These are phyloP conservation scores for Crithidia thermophila DNA, from an alignment of 208 protist genomes.

Conservation along the genomic window DNA sequence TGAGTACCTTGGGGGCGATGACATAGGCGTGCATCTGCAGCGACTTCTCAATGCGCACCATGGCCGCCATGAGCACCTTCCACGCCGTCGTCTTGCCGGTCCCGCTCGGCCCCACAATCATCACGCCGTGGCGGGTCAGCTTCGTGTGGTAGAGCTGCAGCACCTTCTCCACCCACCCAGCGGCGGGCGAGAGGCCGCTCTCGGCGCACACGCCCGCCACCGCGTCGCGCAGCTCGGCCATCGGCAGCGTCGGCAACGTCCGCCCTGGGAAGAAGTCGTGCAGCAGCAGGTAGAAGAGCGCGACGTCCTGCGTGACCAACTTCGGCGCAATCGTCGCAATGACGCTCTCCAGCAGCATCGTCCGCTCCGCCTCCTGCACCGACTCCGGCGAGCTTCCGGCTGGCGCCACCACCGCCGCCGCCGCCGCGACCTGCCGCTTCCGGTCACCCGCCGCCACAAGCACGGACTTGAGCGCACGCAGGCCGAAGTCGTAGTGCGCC, in stretches of 20 bases:
- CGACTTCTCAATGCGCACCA: conserved; percentile 75
- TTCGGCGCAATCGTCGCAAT: conserved; percentile 98
- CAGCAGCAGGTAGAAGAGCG: conserved; percentile 95
- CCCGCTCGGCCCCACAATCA: conserved; percentile 99
- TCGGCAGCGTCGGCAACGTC: conserved; percentile 39
- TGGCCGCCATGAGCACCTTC: conserved; percentile 94
- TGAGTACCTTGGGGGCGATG: conserved; percentile 99
- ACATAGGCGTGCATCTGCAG: conserved; percentile 93
- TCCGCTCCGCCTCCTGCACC: conserved; percentile 71
- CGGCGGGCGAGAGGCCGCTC: conserved; percentile 51
- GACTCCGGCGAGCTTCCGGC: not conserved
- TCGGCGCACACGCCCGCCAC: conserved; percentile 87
- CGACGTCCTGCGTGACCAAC: conserved; percentile 96
- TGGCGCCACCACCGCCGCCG: not conserved
- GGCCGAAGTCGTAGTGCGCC: conserved; percentile 99
- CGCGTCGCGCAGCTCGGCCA: conserved; percentile 63
- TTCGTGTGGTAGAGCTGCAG: conserved; percentile 98
- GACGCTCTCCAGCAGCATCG: conserved; percentile 94
- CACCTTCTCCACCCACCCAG: conserved; percentile 97
- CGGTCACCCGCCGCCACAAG: conserved; percentile 97
- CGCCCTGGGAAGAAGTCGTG: conserved; percentile 97
- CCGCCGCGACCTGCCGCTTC: conserved; percentile 75
- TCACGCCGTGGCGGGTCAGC: conserved; percentile 98
- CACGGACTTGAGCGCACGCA: conserved; percentile 99
- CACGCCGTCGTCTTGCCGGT: conserved; percentile 98